Conservation (phyloP, 164 flowering plant genomes). For the Macadamia integrifolia region DNA sequence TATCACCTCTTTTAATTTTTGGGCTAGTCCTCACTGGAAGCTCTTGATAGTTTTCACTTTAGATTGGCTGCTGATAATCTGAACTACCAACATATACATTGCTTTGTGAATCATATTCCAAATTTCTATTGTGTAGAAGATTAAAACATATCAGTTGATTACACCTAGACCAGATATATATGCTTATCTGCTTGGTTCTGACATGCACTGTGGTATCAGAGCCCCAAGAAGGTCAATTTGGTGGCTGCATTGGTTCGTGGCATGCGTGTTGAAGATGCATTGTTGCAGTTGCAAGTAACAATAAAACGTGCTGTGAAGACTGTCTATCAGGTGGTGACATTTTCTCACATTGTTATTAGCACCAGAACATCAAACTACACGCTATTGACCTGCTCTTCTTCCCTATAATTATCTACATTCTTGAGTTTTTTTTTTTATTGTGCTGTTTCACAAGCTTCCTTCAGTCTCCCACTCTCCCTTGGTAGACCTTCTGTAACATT, state of each 20-base stretch:
- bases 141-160: background rate
- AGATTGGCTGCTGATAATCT: background rate
- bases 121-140: background rate
- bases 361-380: too few species aligned
- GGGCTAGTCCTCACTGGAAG: background rate
- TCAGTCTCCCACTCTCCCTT: background rate
- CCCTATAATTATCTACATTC: too few species aligned
- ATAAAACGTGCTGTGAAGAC: conserved; percentile 85
- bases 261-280: conserved; percentile 98
- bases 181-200: too few species aligned
- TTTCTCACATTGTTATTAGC: background rate
- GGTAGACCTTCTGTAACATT: background rate
- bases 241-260: conserved; percentile 96
- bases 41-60: background rate
- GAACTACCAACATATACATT: background rate
- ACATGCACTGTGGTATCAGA: conserved; percentile 34
- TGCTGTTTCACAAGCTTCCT: background rate
- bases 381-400: too few species aligned
- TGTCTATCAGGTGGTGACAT: conserved; percentile 71
- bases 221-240: conserved; percentile 94
- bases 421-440: background rate
- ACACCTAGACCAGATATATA: too few species aligned
- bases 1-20: background rate
- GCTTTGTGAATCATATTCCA: background rate
- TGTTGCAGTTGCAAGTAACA: conserved; percentile 86